These are phyloP conservation scores for Entophlyctis luteolus DNA, from an alignment of 192 early-diverging fungal genomes.

Conservation along the genomic window DNA sequence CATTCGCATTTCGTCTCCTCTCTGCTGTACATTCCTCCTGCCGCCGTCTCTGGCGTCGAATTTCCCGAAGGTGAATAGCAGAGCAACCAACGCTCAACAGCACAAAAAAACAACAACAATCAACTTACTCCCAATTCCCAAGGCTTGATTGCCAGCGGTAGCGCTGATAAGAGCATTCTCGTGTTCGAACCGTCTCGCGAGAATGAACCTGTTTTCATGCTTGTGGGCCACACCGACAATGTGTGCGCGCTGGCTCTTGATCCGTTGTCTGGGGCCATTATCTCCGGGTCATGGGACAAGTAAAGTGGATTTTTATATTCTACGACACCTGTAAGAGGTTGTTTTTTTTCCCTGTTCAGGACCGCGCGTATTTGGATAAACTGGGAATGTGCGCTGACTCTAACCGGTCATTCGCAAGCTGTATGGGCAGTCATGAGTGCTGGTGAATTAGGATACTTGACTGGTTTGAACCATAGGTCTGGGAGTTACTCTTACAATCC, in stretches of 20 bases:
- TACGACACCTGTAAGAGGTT: neutral
- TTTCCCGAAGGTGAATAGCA: constrained; percentile 56
- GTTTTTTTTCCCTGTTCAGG: constrained; percentile 46
- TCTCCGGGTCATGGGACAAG: constrained; percentile 99
- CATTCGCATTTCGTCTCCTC: constrained; percentile 82
- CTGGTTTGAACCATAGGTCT: constrained; percentile 46
- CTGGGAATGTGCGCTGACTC: constrained; percentile 62
- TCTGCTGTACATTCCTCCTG: constrained; percentile 58
- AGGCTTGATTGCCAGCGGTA: constrained; percentile 81
- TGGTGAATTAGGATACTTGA: constrained; percentile 66
- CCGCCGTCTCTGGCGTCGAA: constrained; percentile 42
- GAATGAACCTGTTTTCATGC: constrained; percentile 54
- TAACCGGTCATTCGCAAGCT: constrained; percentile 75
- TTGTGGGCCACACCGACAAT: constrained; percentile 83
- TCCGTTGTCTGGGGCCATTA: constrained; percentile 53
- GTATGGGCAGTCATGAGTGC: constrained; percentile 90
- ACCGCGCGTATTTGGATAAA: constrained; percentile 88
- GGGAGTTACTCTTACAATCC: neutral
- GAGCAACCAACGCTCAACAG: too few species aligned
- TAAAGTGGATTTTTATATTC: constrained; percentile 32
- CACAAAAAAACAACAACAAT: too few species aligned
- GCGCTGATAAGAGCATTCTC: constrained; percentile 78
- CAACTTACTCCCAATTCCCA: neutral
- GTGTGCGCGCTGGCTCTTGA: constrained; percentile 68
- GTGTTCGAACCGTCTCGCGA: constrained; percentile 62